Evolutionary conservation across 2,329 filamentous ascomycete genomes (phyloP).

Genomic region (Daldinia sp.): DNA sequence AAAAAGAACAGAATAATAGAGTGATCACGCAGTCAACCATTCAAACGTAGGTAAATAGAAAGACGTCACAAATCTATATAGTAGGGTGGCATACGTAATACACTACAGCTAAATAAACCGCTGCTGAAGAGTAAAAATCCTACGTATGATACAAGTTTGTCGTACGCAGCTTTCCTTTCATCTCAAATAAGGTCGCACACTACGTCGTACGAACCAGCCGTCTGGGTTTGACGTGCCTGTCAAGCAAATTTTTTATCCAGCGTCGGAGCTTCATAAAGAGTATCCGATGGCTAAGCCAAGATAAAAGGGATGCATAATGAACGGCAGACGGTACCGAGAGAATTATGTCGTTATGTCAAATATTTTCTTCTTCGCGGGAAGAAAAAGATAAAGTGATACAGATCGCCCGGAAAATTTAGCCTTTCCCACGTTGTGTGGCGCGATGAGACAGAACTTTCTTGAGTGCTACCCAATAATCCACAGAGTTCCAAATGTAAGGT

Average conservation of each 20-base stretch:
- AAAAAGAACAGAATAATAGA: not conserved
- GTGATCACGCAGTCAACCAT: not conserved
- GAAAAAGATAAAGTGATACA: conserved; percentile 23
- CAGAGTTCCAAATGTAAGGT: not conserved
- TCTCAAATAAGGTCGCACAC: conserved; percentile 26
- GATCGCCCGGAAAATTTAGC: conserved; percentile 35
- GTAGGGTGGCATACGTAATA: conserved; percentile 1
- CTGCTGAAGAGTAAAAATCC: not conserved
- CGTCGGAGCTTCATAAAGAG: not conserved
- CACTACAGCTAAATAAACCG: not conserved
- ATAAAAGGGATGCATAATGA: not conserved
- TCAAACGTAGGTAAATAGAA: not conserved
- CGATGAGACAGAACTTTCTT: conserved; percentile 5
- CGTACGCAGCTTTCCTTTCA: conserved; percentile 32
- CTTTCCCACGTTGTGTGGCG: conserved; percentile 16
- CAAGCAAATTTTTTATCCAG: conserved; percentile 10
- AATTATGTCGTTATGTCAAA: not conserved
- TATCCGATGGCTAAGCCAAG: conserved; percentile 12
- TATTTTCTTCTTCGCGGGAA: conserved; percentile 2
- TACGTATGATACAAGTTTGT: conserved; percentile 4
- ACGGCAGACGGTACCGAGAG: not conserved
- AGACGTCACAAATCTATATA: conserved; percentile 1
- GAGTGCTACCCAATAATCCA: conserved; percentile 2
- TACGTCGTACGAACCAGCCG: conserved; percentile 19
- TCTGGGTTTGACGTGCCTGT: conserved; percentile 18